phyloP scores from a whole-genome alignment of 371 early-diverging fungal genomes.

The Sporodiniella umbellata region DNA sequence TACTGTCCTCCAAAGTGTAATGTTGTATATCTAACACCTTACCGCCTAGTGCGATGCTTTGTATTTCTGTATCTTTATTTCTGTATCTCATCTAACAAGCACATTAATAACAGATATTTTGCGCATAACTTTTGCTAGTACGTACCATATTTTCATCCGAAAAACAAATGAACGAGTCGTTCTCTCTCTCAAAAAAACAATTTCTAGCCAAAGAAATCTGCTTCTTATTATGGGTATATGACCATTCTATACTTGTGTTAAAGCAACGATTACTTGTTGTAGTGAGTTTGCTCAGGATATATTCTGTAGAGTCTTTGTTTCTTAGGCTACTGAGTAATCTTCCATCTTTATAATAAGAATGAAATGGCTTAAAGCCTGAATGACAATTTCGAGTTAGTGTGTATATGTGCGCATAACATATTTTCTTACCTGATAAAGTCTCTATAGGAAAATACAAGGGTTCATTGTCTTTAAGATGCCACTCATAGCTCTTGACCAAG shows the following conservation, averaged over 20 bases:
- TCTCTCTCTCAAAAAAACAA: conserved; percentile 5
- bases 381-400: too few species aligned
- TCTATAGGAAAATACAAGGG: conserved; percentile 1
- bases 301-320: neutral
- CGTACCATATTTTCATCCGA: conserved; percentile 8
- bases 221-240: neutral
- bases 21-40: conserved; percentile 2
- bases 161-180: conserved; percentile 4
- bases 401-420: too few species aligned
- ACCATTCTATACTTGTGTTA: neutral
- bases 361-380: neutral
- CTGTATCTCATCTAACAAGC: neutral
- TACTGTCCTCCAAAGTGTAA: neutral
- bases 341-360: neutral
- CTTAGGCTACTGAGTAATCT: conserved; percentile 3
- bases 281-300: neutral
- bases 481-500: neutral
- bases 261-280: neutral
- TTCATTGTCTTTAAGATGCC: neutral
- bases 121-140: too few species aligned
- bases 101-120: too few species aligned
- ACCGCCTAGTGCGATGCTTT: neutral
- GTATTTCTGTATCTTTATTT: neutral
- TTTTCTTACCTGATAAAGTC: neutral
- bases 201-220: conserved; percentile 2